Evolutionary conservation across 352 stramenopile genomes (phyloP), one percentile per base, ranked within the genome.

Genomic region (Globisporangium polare): DNA sequence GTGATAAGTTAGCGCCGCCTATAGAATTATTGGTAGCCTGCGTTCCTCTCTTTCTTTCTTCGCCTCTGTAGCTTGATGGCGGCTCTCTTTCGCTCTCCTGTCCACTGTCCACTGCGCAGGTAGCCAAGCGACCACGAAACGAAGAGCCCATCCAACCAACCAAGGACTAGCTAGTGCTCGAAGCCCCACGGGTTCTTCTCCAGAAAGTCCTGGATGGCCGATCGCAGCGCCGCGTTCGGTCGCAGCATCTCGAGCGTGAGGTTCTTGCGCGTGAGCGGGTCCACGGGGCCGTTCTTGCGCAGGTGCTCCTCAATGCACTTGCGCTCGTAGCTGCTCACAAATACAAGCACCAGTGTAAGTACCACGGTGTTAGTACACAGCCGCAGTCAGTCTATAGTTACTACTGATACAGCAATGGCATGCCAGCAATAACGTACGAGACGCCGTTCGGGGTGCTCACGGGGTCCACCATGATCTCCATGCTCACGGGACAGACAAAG

Each of bases 401-500:
- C 33, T 39, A 13, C 33, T 15, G 15, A 13, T 15, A 39, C 6
- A 46, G 7, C 18, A 24, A 47, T 18, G 9, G 41, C 41, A n/a
- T n/a, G n/a, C 9, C 41, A 24, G 7, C 41, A 20, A 20, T 20
- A 20, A 76, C 65, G 53, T 89, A 91, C 77, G 82, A 91, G 42
- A 94, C 68, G 56, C 83, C 85, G 45, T 91, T 94, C 26, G 85
- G 85, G 2, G 85, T 92, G 45, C 72, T 87, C 41, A 94, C 78
- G 1, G 85, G 83, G 54, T 94, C 83, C 1, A 68, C 58, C 83
- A 94, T 92, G 65, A 94, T 73, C 67, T 92, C 85, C 83, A 94
- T 91, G 63, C 79, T 90, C 52, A 94, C 84, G 12, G 85, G 83
- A 45, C 85, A 94, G 27, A 90, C 57, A 47, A 91, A 90, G 47